phyloP scores from a whole-genome alignment of 768 basidiomycete genomes.

The Boletus edulis region DNA sequence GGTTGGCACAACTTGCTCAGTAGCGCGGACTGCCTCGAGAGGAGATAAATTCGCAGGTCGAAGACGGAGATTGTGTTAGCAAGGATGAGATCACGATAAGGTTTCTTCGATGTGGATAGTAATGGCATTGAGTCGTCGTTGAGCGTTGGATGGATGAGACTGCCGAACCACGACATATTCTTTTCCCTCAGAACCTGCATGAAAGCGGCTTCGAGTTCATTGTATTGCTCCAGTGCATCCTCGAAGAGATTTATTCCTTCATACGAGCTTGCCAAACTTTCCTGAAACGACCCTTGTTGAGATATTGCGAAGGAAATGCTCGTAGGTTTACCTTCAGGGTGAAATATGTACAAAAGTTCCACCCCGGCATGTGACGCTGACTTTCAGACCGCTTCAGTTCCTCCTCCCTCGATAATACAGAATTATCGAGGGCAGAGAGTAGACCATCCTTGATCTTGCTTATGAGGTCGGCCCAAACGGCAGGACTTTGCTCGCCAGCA shows the following conservation, averaged over 20 bases:
- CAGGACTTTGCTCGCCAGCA: constrained; percentile 66
- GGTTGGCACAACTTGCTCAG: constrained; percentile 67
- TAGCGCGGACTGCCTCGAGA: constrained; percentile 80
- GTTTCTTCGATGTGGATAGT: constrained; percentile 75
- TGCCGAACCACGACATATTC: constrained; percentile 91
- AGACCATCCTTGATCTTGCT: constrained; percentile 90
- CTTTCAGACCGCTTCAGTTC: constrained; percentile 87
- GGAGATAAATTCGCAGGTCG: constrained; percentile 89
- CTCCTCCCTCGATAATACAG: constrained; percentile 79
- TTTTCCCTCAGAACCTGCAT: constrained; percentile 69
- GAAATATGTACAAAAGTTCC: constrained; percentile 99
- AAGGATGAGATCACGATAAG: constrained; percentile 86
- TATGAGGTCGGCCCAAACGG: constrained; percentile 84
- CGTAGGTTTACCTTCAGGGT: constrained; percentile 75
- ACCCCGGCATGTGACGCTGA: constrained; percentile 90
- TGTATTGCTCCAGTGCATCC: constrained; percentile 85
- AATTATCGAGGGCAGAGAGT: constrained; percentile 77
- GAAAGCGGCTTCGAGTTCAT: constrained; percentile 88
- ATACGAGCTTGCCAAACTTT: constrained; percentile 89
- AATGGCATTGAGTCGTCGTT: constrained; percentile 81
- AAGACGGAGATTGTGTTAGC: constrained; percentile 90
- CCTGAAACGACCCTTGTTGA: constrained; percentile 45
- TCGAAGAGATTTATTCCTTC: constrained; percentile 88
- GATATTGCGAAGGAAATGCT: not conserved
- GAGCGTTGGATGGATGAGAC: constrained; percentile 64